A percentile compares a stretch with the other conserved stretches of the same genome.
Conservation (phyloP, 768 basidiomycete species). For the Trametes sanguinea region DNA sequence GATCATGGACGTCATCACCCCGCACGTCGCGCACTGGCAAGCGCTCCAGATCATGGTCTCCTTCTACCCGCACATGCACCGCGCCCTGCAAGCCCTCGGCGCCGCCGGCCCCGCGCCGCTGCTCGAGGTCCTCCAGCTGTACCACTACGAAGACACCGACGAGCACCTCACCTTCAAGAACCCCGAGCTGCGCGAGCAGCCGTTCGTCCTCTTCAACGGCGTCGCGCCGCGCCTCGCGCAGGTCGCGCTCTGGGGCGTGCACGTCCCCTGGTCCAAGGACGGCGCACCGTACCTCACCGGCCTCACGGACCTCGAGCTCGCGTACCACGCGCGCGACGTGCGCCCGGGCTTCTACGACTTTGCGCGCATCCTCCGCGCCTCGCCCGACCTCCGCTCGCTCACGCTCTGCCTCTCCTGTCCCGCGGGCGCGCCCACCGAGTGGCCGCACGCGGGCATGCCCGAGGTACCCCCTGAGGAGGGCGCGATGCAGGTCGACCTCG, state of each 20-base stretch:
- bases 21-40: constrained; percentile 58
- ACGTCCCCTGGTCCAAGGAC: constrained; percentile 60
- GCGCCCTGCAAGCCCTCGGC: constrained; percentile 29
- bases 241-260: constrained; percentile 66
- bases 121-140: constrained; percentile 56
- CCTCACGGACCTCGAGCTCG: constrained; percentile 56
- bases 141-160: constrained; percentile 51
- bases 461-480: not conserved
- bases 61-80: constrained; percentile 47
- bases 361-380: constrained; percentile 48
- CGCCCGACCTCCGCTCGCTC: constrained; percentile 56
- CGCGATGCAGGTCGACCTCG: constrained; percentile 5
- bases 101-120: constrained; percentile 49
- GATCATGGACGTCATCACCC: constrained; percentile 44
- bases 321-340: constrained; percentile 63
- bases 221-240: constrained; percentile 51
- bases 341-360: constrained; percentile 62
- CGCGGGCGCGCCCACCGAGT: constrained; percentile 39
- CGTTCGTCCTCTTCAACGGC: constrained; percentile 54
- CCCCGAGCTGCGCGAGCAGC: constrained; percentile 41
- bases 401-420: constrained; percentile 62
- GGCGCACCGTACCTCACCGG: constrained; percentile 42
- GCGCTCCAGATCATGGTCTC: constrained; percentile 48
- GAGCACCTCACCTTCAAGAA: constrained; percentile 46
- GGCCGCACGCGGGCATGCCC: constrained; percentile 27